Evolutionary conservation across 495 filamentous ascomycete genomes (phyloP).

Genomic region (Hyaloscypha bicolor): DNA sequence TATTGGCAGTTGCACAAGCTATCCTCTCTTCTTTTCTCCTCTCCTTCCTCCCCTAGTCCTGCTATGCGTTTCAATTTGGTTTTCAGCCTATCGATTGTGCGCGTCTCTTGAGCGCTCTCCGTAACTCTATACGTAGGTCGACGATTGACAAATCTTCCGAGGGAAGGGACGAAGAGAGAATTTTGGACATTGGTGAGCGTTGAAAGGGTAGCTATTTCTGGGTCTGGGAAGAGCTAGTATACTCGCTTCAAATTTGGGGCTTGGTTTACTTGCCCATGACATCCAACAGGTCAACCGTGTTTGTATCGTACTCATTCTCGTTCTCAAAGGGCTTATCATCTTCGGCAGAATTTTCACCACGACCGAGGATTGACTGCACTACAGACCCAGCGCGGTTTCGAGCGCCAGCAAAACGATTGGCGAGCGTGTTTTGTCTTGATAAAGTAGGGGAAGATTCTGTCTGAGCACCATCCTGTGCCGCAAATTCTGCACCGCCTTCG

Average conservation of each 20-base stretch:
- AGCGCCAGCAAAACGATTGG: constrained; percentile 11
- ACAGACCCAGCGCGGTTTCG: constrained; percentile 5
- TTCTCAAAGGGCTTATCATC: constrained; percentile 14
- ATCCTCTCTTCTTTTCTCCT: constrained; percentile 1
- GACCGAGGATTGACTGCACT: constrained; percentile 15
- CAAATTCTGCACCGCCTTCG: neutral
- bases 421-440: constrained; percentile 2
- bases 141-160: constrained; percentile 65
- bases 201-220: constrained; percentile 71
- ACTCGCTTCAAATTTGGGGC: neutral
- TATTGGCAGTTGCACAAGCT: constrained; percentile 45
- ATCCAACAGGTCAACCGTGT: constrained; percentile 68
- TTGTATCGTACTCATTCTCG: constrained; percentile 51
- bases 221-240: constrained; percentile 50
- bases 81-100: constrained; percentile 24
- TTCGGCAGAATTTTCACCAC: neutral
- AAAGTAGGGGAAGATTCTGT: neutral
- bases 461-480: neutral
- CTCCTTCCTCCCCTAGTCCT: constrained; percentile 29
- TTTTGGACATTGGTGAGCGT: constrained; percentile 79
- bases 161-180: constrained; percentile 70
- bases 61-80: constrained; percentile 16
- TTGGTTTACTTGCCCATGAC: constrained; percentile 59
- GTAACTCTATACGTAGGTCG: constrained; percentile 73
- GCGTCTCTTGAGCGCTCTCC: constrained; percentile 38